Evolutionary conservation across 371 early-diverging fungal species (phyloP).

Genomic region (Zychaea mexicana): DNA sequence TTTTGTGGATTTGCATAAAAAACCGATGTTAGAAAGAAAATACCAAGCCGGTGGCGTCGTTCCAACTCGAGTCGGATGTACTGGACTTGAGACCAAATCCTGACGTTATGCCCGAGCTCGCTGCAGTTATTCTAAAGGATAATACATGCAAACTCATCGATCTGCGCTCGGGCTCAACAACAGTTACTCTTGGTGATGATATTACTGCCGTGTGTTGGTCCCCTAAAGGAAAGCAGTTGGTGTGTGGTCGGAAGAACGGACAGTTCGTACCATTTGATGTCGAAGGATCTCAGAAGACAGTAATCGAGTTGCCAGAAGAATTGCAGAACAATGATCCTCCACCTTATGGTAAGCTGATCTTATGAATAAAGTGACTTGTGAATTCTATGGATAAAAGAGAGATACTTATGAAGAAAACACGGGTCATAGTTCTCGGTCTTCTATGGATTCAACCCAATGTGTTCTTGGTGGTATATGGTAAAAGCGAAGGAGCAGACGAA

Average conservation of each 20-base stretch:
- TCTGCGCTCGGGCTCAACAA: slow-evolving; percentile 21
- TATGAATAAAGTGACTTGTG: too few relatives aligned
- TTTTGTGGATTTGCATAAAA: neutral
- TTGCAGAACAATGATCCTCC: slow-evolving; percentile 23
- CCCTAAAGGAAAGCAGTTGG: slow-evolving; percentile 58
- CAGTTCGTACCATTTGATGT: slow-evolving; percentile 35
- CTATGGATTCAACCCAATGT: slow-evolving; percentile 46
- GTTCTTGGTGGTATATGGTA: slow-evolving; percentile 16
- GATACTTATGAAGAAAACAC: too few relatives aligned
- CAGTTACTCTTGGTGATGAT: slow-evolving; percentile 17
- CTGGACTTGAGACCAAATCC: slow-evolving; percentile 48
- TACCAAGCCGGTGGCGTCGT: slow-evolving; percentile 17
- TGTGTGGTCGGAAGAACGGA: slow-evolving; percentile 45
- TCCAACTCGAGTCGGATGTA: slow-evolving; percentile 21
- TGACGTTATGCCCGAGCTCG: slow-evolving; percentile 32
- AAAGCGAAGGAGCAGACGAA: neutral
- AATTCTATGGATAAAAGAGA: too few relatives aligned
- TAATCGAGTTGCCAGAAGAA: slow-evolving; percentile 21
- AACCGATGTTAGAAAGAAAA: slow-evolving; percentile 21
- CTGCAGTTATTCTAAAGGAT: slow-evolving; percentile 30
- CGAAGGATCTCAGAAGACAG: slow-evolving; percentile 29
- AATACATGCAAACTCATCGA: slow-evolving; percentile 26
- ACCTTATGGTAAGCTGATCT: slow-evolving; percentile 30
- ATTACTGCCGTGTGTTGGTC: slow-evolving; percentile 55
- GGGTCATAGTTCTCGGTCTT: slow-evolving; percentile 41